A percentile compares a stretch with the other conserved stretches of the same genome.
Conservation (phyloP, 1,284 basidiomycete genomes). For the Pyrrhoderma lamaoense region DNA sequence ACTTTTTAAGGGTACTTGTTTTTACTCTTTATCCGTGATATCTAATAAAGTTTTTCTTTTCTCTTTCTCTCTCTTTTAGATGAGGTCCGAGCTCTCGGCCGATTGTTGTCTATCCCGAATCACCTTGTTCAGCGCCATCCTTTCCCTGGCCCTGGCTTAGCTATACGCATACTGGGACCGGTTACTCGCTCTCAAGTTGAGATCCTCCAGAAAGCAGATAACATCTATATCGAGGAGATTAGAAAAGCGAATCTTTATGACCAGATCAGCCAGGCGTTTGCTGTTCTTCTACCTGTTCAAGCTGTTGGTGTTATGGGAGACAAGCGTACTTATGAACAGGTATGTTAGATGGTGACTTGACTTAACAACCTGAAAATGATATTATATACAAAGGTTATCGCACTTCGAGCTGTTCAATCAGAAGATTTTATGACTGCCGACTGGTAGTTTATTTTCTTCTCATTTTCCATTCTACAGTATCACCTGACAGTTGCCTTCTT, state of each 20-base stretch:
- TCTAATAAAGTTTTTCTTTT: constrained; percentile 8
- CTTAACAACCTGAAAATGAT: neutral
- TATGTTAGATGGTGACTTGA: constrained; percentile 26
- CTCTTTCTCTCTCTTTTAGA: constrained; percentile 42
- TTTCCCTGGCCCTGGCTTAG: constrained; percentile 98
- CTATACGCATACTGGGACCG: constrained; percentile 97
- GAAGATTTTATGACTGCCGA: constrained; percentile 99
- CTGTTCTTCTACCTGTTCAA: constrained; percentile 92
- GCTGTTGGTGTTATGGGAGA: constrained; percentile 99
- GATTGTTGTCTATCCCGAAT: constrained; percentile 85
- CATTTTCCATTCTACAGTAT: neutral
- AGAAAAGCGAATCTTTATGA: constrained; percentile 88
- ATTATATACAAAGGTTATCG: constrained; percentile 58
- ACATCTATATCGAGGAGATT: constrained; percentile 98
- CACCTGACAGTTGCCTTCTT: neutral
- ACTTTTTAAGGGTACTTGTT: constrained; percentile 85
- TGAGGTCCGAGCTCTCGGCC: constrained; percentile 91
- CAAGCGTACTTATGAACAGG: constrained; percentile 95
- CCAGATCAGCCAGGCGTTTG: constrained; percentile 95
- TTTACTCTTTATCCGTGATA: neutral
- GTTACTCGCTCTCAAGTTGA: constrained; percentile 91
- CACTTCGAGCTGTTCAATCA: constrained; percentile 83
- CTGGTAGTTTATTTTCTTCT: constrained; percentile 46
- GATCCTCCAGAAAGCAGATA: constrained; percentile 92
- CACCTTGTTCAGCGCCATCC: constrained; percentile 95